Conservation (phyloP, 768 basidiomycete genomes). For the Leucogyrophana mollusca region DNA sequence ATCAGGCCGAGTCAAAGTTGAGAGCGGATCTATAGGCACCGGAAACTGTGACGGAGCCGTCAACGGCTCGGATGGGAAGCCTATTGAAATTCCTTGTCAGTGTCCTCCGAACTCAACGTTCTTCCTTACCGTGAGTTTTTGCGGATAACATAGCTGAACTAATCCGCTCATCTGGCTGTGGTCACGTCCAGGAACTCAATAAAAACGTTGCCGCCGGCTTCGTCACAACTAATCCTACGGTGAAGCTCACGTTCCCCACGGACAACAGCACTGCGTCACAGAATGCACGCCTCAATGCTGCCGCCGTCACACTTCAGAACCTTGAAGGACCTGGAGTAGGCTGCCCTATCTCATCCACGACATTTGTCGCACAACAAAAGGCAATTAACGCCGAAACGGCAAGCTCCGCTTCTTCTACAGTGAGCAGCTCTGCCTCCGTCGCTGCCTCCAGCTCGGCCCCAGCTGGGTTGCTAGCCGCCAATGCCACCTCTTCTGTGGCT, state of each 20-base stretch:
- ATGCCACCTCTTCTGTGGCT: not conserved
- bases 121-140: conserved; percentile 47
- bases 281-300: conserved; percentile 56
- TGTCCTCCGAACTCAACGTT: conserved; percentile 57
- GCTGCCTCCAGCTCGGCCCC: no score
- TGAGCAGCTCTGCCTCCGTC: conserved; percentile 5
- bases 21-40: conserved; percentile 35
- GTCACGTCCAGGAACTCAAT: conserved; percentile 33
- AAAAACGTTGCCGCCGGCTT: conserved; percentile 60
- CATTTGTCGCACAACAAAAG: conserved; percentile 42
- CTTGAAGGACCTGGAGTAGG: conserved; percentile 64
- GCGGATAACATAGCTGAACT: not conserved
- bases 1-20: not conserved
- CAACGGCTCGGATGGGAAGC: conserved; percentile 51
- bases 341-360: conserved; percentile 66
- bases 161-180: conserved; percentile 13
- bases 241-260: conserved; percentile 61
- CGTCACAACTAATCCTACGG: conserved; percentile 62
- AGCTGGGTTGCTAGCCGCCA: not conserved
- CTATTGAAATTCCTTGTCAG: conserved; percentile 60
- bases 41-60: conserved; percentile 72
- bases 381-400: conserved; percentile 20
- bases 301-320: conserved; percentile 72
- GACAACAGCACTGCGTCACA: conserved; percentile 52
- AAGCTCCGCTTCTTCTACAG: conserved; percentile 7